Base-by-base conservation (phyloP, 495 filamentous ascomycete genomes). In the Aspergillus sclerotiicarbonarius region DNA sequence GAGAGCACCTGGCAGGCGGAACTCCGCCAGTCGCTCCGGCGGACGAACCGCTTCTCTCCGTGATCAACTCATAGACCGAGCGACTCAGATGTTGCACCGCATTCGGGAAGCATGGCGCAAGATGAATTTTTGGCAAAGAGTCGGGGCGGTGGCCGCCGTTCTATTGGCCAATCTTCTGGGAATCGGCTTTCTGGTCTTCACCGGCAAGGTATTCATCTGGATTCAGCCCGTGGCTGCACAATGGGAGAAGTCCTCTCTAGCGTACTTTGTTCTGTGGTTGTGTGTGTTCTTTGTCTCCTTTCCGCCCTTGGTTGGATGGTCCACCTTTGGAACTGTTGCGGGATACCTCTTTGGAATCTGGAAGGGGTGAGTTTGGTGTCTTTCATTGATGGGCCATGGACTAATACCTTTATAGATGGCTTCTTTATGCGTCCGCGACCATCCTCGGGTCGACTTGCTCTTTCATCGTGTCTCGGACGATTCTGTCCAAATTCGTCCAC, bases 301-400 rank as follows among this genome's bases (percentile, higher is more conserved):
- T 70, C 94, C 94, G 3, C 94, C 94, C 3, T 67, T 96, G 58
- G 88, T 98, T 63, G 94, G 94, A 8, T 97, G 96, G 77, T 89
- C 87, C 29, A 90, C 89, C 0, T 85, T 86, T 57, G 81, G 95
- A n/a, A 96, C 91, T 0, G 78, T 96, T 29, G 77, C 90, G 12
- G 94, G 94, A 0, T 96, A 96, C 67, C 84, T 98, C n/a, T 98
- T 90, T 74, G 95, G 92, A 0, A 87, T 97, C 60, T 91, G 92
- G 59, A 82, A 84, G 62, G 94, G 94, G 82, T 86, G 73, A 67
- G 82, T 64, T 7, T 19, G 15, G 20, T 31, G 25, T 5, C 12
- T 37, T 12, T 6, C 44, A 30, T 18, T 35, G 2, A 21, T 35
- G n/a, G 13, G 13, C 13, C 13, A 8, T 20, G 53, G 29, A 56